phyloP scores from a whole-genome alignment of 2,329 filamentous ascomycete genomes.

The Colletotrichum costaricense region DNA sequence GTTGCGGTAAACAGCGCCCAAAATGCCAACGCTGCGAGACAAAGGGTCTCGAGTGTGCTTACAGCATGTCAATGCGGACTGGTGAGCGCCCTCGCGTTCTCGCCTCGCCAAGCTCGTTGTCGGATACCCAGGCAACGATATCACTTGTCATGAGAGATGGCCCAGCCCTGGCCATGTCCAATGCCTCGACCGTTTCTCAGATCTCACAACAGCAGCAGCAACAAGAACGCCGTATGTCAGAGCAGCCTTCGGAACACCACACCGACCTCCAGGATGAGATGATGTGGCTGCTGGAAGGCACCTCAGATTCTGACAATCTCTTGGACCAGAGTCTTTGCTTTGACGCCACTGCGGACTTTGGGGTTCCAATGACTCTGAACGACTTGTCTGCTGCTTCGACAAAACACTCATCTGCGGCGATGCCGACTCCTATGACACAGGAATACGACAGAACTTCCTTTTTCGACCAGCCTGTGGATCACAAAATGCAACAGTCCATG shows the following conservation, averaged over 20 bases:
- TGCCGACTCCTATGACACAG: not conserved
- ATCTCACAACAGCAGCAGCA: not conserved
- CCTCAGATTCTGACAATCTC: not conserved
- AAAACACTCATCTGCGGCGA: no score
- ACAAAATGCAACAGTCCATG: not conserved
- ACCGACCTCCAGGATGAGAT: not conserved
- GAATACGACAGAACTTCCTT: not conserved
- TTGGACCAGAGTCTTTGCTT: not conserved
- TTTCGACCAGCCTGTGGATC: not conserved
- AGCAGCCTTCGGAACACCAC: not conserved
- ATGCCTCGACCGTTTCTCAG: not conserved
- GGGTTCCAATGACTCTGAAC: not conserved
- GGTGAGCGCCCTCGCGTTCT: constrained; percentile 9
- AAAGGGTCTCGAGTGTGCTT: constrained; percentile 12
- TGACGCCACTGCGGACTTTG: not conserved
- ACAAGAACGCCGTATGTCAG: not conserved
- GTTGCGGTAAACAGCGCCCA: constrained; percentile 15
- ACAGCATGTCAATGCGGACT: constrained; percentile 21
- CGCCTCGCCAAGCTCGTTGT: not conserved
- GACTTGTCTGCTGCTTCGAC: not conserved
- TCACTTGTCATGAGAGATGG: not conserved
- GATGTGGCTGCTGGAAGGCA: not conserved
- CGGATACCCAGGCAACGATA: not conserved
- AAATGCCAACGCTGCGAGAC: constrained; percentile 9
- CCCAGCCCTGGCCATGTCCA: not conserved